A percentile compares a stretch with the other conserved stretches of the same genome.
Evolutionary conservation across 2,329 filamentous ascomycete genomes (phyloP).

Genomic region (Magnaporthales sp.): DNA sequence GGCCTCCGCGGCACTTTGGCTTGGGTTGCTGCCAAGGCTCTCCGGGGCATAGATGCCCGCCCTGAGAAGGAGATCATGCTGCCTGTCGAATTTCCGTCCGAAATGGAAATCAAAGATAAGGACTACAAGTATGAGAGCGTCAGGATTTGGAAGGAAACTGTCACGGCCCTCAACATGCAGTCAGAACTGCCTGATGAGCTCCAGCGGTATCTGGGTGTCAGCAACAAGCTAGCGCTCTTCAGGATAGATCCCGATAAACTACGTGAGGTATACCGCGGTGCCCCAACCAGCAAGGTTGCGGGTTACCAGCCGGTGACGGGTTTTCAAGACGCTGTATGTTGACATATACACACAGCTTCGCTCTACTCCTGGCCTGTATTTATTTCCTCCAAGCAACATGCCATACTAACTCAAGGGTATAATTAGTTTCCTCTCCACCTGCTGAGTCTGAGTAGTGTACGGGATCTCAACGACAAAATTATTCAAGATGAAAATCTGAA

Average conservation of each 20-base stretch:
- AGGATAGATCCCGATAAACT: slow-evolving; percentile 50
- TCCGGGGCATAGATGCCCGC: slow-evolving; percentile 35
- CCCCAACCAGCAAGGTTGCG: slow-evolving; percentile 46
- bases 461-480: slow-evolving; percentile 49
- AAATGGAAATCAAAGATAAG: slow-evolving; percentile 45
- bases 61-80: slow-evolving; percentile 58
- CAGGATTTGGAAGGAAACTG: slow-evolving; percentile 53
- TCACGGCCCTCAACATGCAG: slow-evolving; percentile 46
- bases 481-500: slow-evolving; percentile 37
- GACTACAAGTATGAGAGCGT: slow-evolving; percentile 54
- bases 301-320: slow-evolving; percentile 58
- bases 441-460: slow-evolving; percentile 55
- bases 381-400: background rate
- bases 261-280: slow-evolving; percentile 51
- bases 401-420: background rate
- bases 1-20: slow-evolving; percentile 40
- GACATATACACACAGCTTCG: background rate
- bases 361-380: background rate
- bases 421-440: slow-evolving; percentile 60
- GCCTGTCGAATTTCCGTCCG: slow-evolving; percentile 53
- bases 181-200: slow-evolving; percentile 54
- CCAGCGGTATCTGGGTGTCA: slow-evolving; percentile 56
- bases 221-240: slow-evolving; percentile 59
- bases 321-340: slow-evolving; percentile 62
- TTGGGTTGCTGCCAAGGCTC: slow-evolving; percentile 39